Evolutionary conservation across 306 rosid genomes (phyloP).

Genomic region (Biancaea sappan): DNA sequence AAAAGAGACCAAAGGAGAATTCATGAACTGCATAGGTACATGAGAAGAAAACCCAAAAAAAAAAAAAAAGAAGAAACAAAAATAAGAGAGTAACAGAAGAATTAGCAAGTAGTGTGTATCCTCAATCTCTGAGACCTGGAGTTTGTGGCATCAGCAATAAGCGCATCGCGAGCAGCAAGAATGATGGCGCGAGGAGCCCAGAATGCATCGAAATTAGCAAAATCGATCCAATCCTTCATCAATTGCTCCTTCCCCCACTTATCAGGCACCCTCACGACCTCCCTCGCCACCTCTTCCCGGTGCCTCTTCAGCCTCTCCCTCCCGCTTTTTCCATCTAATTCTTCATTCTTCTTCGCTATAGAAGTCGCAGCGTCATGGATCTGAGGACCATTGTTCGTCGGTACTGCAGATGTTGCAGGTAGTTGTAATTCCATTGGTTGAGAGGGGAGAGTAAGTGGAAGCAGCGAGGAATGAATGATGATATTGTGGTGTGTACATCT

Average conservation of each 20-base stretch:
- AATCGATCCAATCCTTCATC: conserved; percentile 56
- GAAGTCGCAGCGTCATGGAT: too few relatives aligned
- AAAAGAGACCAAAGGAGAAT: neutral
- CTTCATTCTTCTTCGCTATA: neutral
- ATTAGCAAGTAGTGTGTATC: conserved; percentile 44
- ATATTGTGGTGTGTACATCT: too few relatives aligned
- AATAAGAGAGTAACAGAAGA: too few relatives aligned
- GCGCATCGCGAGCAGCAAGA: conserved; percentile 54
- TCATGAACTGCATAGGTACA: neutral
- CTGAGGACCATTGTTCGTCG: too few relatives aligned
- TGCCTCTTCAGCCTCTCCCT: conserved; percentile 53
- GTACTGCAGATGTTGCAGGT: neutral
- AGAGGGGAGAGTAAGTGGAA: neutral
- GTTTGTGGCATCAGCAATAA: conserved; percentile 44
- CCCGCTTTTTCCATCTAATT: neutral
- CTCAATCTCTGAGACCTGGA: conserved; percentile 29
- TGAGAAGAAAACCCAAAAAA: too few relatives aligned
- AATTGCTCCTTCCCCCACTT: conserved; percentile 53
- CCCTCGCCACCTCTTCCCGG: conserved; percentile 51
- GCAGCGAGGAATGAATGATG: too few relatives aligned
- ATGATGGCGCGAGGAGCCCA: conserved; percentile 36
- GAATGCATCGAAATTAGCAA: conserved; percentile 41
- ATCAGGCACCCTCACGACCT: conserved; percentile 48
- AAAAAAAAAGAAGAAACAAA: too few relatives aligned
- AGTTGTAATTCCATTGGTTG: neutral